A percentile compares a stretch with the other conserved stretches of the same genome.
phyloP scores from a whole-genome alignment of 305 asterid genomes.

The Solanum hybrid region DNA sequence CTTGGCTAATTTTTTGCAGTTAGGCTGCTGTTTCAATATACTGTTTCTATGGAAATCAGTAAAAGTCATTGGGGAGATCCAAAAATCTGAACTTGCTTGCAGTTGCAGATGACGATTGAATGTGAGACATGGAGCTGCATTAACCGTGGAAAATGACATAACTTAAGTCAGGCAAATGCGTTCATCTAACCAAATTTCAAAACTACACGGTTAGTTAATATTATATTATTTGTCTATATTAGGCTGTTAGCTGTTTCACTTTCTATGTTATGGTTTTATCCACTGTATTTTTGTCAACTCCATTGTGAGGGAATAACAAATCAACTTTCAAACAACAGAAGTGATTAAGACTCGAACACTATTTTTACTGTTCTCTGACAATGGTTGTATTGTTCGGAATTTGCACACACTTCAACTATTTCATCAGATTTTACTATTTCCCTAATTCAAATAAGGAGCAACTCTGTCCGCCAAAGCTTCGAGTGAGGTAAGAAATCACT shows the following conservation, averaged over 20 bases:
- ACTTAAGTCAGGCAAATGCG: background rate
- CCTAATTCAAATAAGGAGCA: background rate
- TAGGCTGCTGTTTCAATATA: conserved; percentile 17
- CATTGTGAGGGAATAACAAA: background rate
- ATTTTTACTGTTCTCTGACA: background rate
- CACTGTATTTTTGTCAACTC: background rate
- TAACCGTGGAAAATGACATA: background rate
- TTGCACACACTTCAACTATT: background rate
- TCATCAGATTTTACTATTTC: background rate
- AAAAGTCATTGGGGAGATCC: conserved; percentile 2
- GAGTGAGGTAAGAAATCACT: background rate
- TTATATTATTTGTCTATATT: background rate
- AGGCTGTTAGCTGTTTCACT: background rate
- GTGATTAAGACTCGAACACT: background rate
- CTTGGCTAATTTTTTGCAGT: background rate
- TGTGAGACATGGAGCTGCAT: conserved; percentile 10
- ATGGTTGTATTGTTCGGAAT: background rate
- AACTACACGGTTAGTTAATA: background rate
- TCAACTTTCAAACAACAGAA: background rate
- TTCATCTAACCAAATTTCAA: background rate
- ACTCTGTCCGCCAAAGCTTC: background rate
- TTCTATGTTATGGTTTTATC: background rate
- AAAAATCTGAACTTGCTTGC: conserved; percentile 3
- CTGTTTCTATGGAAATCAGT: conserved; percentile 7
- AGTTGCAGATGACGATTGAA: conserved; percentile 5